phyloP scores from a whole-genome alignment of 805 yeast species.

The Ogataea henricii region DNA sequence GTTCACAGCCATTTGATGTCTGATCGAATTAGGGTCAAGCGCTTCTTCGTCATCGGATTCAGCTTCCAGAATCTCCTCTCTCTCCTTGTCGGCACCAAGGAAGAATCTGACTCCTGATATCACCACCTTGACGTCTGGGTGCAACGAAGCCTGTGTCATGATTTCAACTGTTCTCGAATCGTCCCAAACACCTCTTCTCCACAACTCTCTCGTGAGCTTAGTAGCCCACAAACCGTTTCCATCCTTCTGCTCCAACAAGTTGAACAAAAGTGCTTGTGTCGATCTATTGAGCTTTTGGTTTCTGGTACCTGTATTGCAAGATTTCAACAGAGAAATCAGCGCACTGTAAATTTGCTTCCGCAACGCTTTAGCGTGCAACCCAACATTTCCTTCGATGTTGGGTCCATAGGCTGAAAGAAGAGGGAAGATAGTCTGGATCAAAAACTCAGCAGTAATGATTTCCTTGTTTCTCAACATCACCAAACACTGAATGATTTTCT shows the following conservation, averaged over 20 bases:
- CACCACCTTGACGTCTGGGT: conserved; percentile 83
- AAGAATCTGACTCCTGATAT: conserved; percentile 89
- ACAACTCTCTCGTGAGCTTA: conserved; percentile 87
- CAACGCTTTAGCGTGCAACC: conserved; percentile 75
- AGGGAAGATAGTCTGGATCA: conserved; percentile 89
- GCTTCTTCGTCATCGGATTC: conserved; percentile 67
- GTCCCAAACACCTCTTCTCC: conserved; percentile 99
- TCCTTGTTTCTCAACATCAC: conserved; percentile 89
- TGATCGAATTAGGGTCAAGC: conserved; percentile 69
- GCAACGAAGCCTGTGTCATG: conserved; percentile 94
- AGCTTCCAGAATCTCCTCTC: conserved; percentile 81
- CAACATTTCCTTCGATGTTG: conserved; percentile 44
- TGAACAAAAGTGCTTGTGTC: conserved; percentile 90
- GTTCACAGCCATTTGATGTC: conserved; percentile 80
- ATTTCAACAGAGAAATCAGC: conserved; percentile 73
- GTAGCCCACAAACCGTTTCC: conserved; percentile 93
- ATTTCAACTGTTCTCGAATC: conserved; percentile 96
- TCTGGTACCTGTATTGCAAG: conserved; percentile 84
- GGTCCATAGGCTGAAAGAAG: conserved; percentile 69
- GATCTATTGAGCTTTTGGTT: conserved; percentile 87
- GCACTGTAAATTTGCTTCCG: conserved; percentile 83
- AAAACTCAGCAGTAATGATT: conserved; percentile 72
- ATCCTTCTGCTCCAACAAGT: conserved; percentile 77
- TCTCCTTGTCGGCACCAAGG: conserved; percentile 91
- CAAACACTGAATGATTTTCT: conserved; percentile 85